phyloP scores from a whole-genome alignment of 169 alveolate species.

The Eimeria necatrix region DNA sequence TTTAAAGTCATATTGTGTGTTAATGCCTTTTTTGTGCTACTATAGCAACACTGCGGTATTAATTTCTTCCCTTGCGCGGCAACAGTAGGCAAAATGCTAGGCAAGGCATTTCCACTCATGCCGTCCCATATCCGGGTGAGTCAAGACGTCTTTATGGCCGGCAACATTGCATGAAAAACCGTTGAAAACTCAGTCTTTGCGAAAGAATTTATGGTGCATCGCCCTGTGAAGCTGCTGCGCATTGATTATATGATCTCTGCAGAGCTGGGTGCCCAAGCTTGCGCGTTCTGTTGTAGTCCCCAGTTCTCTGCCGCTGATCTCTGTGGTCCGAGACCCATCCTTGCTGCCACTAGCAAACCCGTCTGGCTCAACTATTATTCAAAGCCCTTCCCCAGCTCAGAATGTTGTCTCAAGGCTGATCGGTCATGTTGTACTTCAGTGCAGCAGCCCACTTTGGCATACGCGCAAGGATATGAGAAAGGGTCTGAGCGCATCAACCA shows the following conservation, averaged over 20 bases:
- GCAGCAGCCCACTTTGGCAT: slow-evolving; percentile 78
- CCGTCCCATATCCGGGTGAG: slow-evolving; percentile 79
- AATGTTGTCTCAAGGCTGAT: slow-evolving; percentile 59
- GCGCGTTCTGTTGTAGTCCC: slow-evolving; percentile 74
- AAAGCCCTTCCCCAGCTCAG: slow-evolving; percentile 76
- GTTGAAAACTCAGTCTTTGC: background rate
- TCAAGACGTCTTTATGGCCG: background rate
- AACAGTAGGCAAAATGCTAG: slow-evolving; percentile 54
- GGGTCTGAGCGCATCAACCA: slow-evolving; percentile 45
- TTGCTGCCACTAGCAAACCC: slow-evolving; percentile 50
- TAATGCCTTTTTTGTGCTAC: background rate
- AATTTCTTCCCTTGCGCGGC: slow-evolving; percentile 75
- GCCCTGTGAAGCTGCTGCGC: background rate
- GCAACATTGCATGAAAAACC: background rate
- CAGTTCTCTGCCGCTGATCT: slow-evolving; percentile 58
- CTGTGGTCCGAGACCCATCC: slow-evolving; percentile 65
- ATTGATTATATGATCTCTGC: background rate
- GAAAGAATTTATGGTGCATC: background rate
- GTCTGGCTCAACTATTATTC: background rate
- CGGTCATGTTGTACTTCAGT: slow-evolving; percentile 73
- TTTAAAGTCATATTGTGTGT: no score
- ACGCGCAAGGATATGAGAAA: slow-evolving; percentile 48
- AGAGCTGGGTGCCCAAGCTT: slow-evolving; percentile 76
- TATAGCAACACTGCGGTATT: slow-evolving; percentile 80
- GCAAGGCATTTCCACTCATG: slow-evolving; percentile 61